Evolutionary conservation across 73 alveolate genomes (phyloP).

Genomic region (Symbiodinium pilosum): DNA sequence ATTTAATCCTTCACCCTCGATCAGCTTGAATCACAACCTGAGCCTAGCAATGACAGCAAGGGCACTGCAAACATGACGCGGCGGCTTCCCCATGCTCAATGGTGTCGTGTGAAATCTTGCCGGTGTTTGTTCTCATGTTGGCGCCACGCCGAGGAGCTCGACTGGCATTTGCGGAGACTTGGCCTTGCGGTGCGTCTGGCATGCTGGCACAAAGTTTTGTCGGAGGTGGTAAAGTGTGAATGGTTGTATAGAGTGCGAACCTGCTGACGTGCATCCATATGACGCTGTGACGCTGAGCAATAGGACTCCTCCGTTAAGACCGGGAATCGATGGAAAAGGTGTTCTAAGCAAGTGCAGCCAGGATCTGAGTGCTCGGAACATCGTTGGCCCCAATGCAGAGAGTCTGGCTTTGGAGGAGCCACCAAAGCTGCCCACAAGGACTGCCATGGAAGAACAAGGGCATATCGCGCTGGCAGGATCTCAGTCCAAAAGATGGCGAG

Average conservation of each 20-base stretch:
- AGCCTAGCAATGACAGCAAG: no score
- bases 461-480: no score
- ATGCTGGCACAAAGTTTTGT: not conserved
- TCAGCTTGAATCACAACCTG: no score
- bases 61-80: no score
- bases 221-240: not conserved
- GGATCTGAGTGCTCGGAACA: slow-evolving; percentile 55
- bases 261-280: not conserved
- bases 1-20: no score
- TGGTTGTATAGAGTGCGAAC: not conserved
- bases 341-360: no score
- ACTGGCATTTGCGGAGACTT: slow-evolving; percentile 84
- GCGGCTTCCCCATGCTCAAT: no score
- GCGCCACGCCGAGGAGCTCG: no score
- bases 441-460: not conserved
- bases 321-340: no score
- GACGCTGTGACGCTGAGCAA: not conserved
- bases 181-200: slow-evolving; percentile 45
- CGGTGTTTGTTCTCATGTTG: no score
- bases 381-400: not conserved
- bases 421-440: not conserved
- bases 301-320: not conserved
- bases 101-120: no score
- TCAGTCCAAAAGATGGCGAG: slow-evolving; percentile 46
- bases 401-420: not conserved